A percentile compares a stretch with the other conserved stretches of the same genome.
Conservation (phyloP, 1,284 basidiomycete species). For the Kwoniella shivajii region DNA sequence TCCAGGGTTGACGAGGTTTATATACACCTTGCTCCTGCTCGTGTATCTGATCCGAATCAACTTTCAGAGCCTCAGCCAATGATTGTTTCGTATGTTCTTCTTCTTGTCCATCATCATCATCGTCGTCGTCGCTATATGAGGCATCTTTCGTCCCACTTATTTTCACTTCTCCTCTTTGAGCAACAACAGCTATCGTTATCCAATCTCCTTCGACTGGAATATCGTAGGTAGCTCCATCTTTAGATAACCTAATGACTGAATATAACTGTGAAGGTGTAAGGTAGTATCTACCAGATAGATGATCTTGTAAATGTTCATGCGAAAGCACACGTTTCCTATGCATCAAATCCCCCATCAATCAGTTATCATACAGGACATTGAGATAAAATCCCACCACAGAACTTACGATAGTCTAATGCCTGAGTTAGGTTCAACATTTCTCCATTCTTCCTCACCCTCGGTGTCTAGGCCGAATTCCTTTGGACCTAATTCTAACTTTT, state of each 20-base stretch:
- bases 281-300: constrained; percentile 80
- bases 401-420: constrained; percentile 78
- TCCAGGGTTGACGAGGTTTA: neutral
- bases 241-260: constrained; percentile 73
- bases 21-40: neutral
- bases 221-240: constrained; percentile 80
- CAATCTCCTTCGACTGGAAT: constrained; percentile 89
- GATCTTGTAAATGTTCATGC: constrained; percentile 77
- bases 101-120: constrained; percentile 12
- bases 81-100: constrained; percentile 14
- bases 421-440: constrained; percentile 81
- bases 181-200: constrained; percentile 87
- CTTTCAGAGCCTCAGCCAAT: constrained; percentile 29
- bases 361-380: neutral
- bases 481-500: constrained; percentile 75
- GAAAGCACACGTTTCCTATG: constrained; percentile 69
- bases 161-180: constrained; percentile 70
- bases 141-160: constrained; percentile 40
- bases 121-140: constrained; percentile 24
- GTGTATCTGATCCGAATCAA: constrained; percentile 13
- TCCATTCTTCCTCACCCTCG: constrained; percentile 59
- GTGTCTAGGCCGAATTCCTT: constrained; percentile 59
- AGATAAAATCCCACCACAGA: too few species aligned
- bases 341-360: too few species aligned
- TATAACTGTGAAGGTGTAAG: constrained; percentile 86